Conservation (phyloP, 768 basidiomycete genomes). For the Pleurotus tuoliensis region DNA sequence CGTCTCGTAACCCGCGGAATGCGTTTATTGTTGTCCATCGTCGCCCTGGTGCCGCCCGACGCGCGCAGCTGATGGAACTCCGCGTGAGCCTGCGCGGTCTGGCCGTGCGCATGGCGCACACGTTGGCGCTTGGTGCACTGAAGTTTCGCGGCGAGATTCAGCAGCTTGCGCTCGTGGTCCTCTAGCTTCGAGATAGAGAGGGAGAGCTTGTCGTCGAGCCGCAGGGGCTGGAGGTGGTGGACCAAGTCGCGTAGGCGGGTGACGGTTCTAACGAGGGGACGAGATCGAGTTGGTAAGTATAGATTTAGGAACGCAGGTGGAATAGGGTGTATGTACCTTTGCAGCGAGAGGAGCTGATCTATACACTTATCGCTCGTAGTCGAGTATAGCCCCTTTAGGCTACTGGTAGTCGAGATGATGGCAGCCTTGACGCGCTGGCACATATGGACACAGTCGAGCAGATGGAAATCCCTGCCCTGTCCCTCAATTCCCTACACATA, state of each 20-base stretch:
- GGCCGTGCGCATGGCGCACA: neutral
- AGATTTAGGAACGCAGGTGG: slow-evolving; percentile 6
- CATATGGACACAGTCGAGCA: slow-evolving; percentile 7
- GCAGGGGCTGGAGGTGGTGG: slow-evolving; percentile 5
- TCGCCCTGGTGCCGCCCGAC: neutral
- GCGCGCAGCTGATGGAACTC: neutral
- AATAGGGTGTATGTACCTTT: slow-evolving; percentile 21
- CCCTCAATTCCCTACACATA: neutral
- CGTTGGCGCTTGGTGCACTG: slow-evolving; percentile 20
- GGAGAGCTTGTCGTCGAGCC: slow-evolving; percentile 17
- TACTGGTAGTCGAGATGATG: neutral
- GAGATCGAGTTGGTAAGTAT: neutral
- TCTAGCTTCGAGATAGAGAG: slow-evolving; percentile 29
- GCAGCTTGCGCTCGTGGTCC: slow-evolving; percentile 35
- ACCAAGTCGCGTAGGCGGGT: slow-evolving; percentile 6
- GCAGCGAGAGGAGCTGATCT: slow-evolving; percentile 27
- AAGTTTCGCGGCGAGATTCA: slow-evolving; percentile 33
- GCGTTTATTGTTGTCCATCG: neutral
- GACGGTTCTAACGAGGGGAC: slow-evolving; percentile 4
- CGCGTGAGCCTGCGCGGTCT: neutral
- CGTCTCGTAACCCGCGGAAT: neutral
- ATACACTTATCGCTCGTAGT: slow-evolving; percentile 26
- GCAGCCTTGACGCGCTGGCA: slow-evolving; percentile 11
- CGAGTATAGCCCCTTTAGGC: neutral
- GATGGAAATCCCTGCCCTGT: neutral